Conservation (phyloP, 768 basidiomycete genomes). For the Hypsizygus marmoreus region DNA sequence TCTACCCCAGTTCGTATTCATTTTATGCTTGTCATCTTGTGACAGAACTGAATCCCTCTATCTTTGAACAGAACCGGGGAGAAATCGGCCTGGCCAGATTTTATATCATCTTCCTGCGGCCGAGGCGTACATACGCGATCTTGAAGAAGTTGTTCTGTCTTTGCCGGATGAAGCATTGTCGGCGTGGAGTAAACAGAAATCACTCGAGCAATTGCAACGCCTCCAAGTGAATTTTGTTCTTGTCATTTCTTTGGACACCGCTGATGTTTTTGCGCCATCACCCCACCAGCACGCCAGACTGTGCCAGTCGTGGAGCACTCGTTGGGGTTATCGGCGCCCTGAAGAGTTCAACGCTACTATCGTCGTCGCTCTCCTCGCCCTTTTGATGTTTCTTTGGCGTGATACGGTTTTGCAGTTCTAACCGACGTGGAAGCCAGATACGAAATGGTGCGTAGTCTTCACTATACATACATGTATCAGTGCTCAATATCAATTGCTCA, state of each 20-base stretch:
- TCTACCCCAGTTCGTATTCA: no score
- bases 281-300: slow-evolving; percentile 31
- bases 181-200: slow-evolving; percentile 30
- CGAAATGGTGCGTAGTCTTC: not conserved
- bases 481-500: no score
- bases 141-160: slow-evolving; percentile 19
- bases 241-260: no score
- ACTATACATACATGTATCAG: not conserved
- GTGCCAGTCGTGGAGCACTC: slow-evolving; percentile 36
- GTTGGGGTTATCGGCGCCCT: slow-evolving; percentile 25
- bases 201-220: slow-evolving; percentile 23
- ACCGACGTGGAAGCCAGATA: no score
- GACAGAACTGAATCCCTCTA: no score
- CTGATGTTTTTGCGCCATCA: no score
- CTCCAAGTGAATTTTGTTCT: slow-evolving; percentile 25
- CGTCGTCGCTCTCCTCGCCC: slow-evolving; percentile 24
- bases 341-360: slow-evolving; percentile 21
- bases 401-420: slow-evolving; percentile 18
- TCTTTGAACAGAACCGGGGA: no score
- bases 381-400: slow-evolving; percentile 33
- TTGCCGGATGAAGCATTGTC: slow-evolving; percentile 19
- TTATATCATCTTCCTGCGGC: no score
- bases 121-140: slow-evolving; percentile 27
- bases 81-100: no score
- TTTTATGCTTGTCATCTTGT: no score